Base-by-base conservation (phyloP, 2,329 filamentous ascomycete genomes). In the Calcarisporium arbuscula region DNA sequence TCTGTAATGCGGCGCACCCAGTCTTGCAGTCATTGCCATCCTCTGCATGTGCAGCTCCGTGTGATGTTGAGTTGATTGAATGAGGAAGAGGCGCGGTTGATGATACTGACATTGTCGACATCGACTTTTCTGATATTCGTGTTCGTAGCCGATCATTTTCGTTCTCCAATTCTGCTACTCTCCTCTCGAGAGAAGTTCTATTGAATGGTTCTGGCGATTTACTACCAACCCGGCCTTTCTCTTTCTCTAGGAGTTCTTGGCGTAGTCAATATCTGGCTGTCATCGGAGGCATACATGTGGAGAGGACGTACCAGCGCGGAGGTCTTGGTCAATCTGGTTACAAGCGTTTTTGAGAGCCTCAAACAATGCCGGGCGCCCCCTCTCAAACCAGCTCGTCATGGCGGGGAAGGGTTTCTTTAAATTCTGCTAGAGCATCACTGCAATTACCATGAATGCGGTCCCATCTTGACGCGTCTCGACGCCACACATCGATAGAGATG, bases 111-210 rank as follows among this genome's bases (percentile, higher is more conserved):
- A 19, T 12, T 8, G 10, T 4, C 14, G 32, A 18, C 5, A 28
- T 32, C 22, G 17, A 29, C 2, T 35, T 4, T 8, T 19, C 18
- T 6, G 38, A 36, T 8, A 72, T 39, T 34, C 68, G 56, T 20
- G 44, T 47, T 32, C 53, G 57, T 6, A 75, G 54, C 5, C 51
- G 41, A n/a, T 43, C 45, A 32, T 69, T 70, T 39, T 71, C 65
- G 12, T 57, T 45, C 35, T 67, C 58, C 18, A 73, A 45, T 2
- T 42, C 43, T 12, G 49, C 51, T 9, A 32, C 22, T 4, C 38
- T 32, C 14, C 28, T 31, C n/a, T 40, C 17, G 8, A 36, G n/a
- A 8, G 22, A 18, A 5, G 38, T 28, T 8, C 34, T 32, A 28
- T 32, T 29, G 21, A 3, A 5, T 19, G 5, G 17, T 21, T 5